phyloP scores from a whole-genome alignment of 1,284 basidiomycete genomes.

The Leccinum griseonigrum region DNA sequence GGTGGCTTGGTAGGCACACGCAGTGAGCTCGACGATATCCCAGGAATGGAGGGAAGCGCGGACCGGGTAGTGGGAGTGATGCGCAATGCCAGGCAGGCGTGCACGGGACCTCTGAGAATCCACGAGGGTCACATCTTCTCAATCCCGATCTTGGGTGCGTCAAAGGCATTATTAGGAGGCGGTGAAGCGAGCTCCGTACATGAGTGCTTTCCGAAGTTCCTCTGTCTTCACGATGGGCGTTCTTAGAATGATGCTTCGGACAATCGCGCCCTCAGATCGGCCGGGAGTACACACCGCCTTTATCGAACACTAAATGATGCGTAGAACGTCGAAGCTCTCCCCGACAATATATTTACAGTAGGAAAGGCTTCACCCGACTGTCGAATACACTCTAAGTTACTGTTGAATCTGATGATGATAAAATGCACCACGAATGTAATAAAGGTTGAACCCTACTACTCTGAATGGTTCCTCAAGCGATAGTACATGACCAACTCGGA shows the following conservation, averaged over 20 bases:
- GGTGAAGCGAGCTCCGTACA: conserved; percentile 30
- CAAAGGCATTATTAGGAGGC: conserved; percentile 40
- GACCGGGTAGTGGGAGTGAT: conserved; percentile 42
- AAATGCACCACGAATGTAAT: conserved; percentile 5
- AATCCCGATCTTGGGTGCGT: conserved; percentile 45
- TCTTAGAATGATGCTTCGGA: not conserved
- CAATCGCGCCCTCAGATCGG: not conserved
- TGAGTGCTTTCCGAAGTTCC: conserved; percentile 21
- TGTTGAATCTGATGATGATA: not conserved
- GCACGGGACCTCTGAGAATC: conserved; percentile 46
- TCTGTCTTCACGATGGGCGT: conserved; percentile 17
- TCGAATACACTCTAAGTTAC: conserved; percentile 30
- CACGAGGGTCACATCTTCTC: conserved; percentile 46
- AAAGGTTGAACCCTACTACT: conserved; percentile 5
- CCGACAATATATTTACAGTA: not conserved
- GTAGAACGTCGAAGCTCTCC: not conserved
- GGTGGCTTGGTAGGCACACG: conserved; percentile 34
- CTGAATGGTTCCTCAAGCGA: conserved; percentile 46
- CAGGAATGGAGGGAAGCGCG: conserved; percentile 52
- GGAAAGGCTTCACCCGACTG: conserved; percentile 1
- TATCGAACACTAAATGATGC: not conserved
- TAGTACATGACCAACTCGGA: conserved; percentile 84
- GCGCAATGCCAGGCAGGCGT: conserved; percentile 42
- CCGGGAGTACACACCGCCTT: not conserved
- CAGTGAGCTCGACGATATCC: conserved; percentile 46